Evolutionary conservation across 2,329 filamentous ascomycete species (phyloP), one percentile per base, ranked within the genome.

Genomic region (Aaosphaeria pasadenensis): DNA sequence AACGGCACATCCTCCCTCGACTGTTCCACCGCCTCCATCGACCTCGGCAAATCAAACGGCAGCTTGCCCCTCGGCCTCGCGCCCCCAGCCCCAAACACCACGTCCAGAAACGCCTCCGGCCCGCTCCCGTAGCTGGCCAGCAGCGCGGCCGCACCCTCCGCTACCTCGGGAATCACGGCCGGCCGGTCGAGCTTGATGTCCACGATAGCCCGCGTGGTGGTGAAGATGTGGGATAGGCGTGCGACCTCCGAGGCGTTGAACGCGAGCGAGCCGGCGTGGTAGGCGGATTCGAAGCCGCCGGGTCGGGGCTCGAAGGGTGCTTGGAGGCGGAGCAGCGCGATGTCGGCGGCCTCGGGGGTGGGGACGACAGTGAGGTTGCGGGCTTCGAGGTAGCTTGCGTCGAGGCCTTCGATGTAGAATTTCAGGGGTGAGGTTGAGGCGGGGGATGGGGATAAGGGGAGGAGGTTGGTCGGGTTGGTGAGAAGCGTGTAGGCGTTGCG

Each of bases 1-100:
- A 71, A 72, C 1, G 69, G 67, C 42, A 71, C 59, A 46, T 72
- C 68, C 50, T 67, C 67, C 36, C 47, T 52, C 24, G 48, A 58
- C 11, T 51, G 66, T 41, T 70, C 66, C 0, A 77, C 76, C 1
- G 75, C 76, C 40, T 61, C 66, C 52, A 71, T 69, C 5, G 72
- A 76, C 7, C 71, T 55, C 1, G 77, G 76, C 32, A 80, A 46
- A 55, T 79, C 76, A 56, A 77, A 77, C 0, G 75, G 76, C 48
- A 78, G 50, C 57, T 64, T 71, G 0, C 76, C 76, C 47, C 70
- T 55, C 0, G 76, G 76, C 9, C 57, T 55, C 6, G 63, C 66
- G 1, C 60, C 64, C 36, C 69, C 60, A 6, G 65, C 53, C 0
- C 64, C 66, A 46, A 77, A 71, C 1, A 76, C 50, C 1, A 77